Evolutionary conservation across 1,139 yeast genomes (phyloP).

Genomic region (Lodderomyces theae): DNA sequence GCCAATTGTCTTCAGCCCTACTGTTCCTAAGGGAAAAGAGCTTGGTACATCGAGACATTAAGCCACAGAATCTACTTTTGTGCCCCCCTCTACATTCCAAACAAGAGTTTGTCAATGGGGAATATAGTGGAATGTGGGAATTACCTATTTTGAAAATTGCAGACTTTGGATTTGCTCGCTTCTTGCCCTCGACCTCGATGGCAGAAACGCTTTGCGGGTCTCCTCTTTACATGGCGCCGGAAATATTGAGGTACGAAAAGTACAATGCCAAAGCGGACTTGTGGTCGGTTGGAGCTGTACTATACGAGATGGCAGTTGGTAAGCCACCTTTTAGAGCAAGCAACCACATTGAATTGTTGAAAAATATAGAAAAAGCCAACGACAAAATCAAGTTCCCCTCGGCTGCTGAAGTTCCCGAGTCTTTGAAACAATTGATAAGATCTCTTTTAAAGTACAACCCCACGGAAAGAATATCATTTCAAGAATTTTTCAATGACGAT

Average conservation of each 20-base stretch:
- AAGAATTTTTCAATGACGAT: constrained; percentile 76
- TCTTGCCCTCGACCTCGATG: constrained; percentile 85
- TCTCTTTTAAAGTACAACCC: constrained; percentile 81
- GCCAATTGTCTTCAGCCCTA: constrained; percentile 83
- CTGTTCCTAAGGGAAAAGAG: constrained; percentile 77
- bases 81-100: constrained; percentile 71
- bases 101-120: constrained; percentile 51
- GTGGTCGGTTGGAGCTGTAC: constrained; percentile 97
- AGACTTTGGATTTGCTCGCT: constrained; percentile 96
- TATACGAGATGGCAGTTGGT: constrained; percentile 93
- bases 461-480: constrained; percentile 80
- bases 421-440: constrained; percentile 66
- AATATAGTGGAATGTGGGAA: constrained; percentile 79
- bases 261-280: constrained; percentile 96
- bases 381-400: constrained; percentile 77
- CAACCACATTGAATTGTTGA: constrained; percentile 84
- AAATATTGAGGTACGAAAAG: constrained; percentile 87
- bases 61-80: constrained; percentile 85
- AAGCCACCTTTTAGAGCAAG: constrained; percentile 93
- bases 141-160: constrained; percentile 90
- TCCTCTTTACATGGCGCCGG: constrained; percentile 98
- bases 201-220: constrained; percentile 98
- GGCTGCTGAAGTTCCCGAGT: constrained; percentile 56
- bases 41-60: constrained; percentile 89
- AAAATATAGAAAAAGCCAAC: constrained; percentile 77